Percentiles rank a stretch among this genome's conserved stretches.
Evolutionary conservation across 805 yeast species (phyloP).

Genomic region (Clavispora vitiphila): DNA sequence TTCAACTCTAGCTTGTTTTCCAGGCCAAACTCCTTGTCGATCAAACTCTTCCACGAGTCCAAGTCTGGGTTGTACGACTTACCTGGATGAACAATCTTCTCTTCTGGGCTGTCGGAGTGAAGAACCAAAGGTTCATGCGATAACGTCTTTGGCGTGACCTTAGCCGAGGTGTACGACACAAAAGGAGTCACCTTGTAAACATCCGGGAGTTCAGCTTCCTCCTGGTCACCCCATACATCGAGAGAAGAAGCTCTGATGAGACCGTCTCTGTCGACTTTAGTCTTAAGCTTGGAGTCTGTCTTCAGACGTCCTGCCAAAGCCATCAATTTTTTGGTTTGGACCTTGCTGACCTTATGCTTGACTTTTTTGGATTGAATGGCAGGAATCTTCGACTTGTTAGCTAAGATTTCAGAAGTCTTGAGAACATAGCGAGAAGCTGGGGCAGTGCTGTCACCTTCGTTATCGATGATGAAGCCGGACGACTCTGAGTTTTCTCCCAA

Average conservation of each 20-base stretch:
- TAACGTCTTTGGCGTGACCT: conserved; percentile 49
- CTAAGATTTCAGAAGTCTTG: conserved; percentile 64
- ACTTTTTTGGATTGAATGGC: conserved; percentile 45
- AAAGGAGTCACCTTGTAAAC: conserved; percentile 12
- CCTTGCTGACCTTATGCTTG: conserved; percentile 57
- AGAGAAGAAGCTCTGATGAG: conserved; percentile 40
- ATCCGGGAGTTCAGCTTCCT: conserved; percentile 15
- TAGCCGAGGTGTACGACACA: conserved; percentile 38
- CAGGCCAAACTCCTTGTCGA: conserved; percentile 57
- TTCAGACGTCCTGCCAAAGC: conserved; percentile 70
- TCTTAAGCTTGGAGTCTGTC: conserved; percentile 47
- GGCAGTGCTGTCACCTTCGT: conserved; percentile 16
- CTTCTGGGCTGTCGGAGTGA: conserved; percentile 28
- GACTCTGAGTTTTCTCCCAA: conserved; percentile 44
- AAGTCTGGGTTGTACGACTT: conserved; percentile 89
- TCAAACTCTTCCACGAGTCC: conserved; percentile 73
- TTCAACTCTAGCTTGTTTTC: conserved; percentile 67
- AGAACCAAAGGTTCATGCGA: conserved; percentile 49
- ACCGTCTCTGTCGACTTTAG: conserved; percentile 63
- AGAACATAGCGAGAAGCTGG: conserved; percentile 32
- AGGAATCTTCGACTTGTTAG: conserved; percentile 70
- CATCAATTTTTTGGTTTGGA: conserved; percentile 62
- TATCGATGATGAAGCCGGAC: conserved; percentile 55
- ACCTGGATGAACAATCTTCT: conserved; percentile 68
- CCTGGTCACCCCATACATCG: conserved; percentile 68